Conservation (phyloP, 2,329 filamentous ascomycete species). For the Xylariaceae sp. region DNA sequence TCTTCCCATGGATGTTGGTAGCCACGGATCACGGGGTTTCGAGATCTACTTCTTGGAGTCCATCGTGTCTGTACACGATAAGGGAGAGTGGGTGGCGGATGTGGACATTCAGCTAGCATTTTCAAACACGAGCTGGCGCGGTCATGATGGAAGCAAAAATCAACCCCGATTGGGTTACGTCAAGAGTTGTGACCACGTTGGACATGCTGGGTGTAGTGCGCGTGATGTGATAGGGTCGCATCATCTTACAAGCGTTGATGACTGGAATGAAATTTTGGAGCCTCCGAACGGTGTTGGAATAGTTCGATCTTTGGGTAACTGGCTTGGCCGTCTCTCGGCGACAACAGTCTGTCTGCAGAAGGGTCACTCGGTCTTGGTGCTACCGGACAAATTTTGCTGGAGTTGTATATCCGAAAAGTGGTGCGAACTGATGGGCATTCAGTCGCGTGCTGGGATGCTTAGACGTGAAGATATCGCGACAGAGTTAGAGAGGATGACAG, state of each 20-base stretch:
- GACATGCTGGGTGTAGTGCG: background rate
- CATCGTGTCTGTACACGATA: conserved; percentile 2
- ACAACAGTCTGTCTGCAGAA: background rate
- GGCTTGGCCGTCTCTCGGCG: background rate
- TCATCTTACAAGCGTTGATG: background rate
- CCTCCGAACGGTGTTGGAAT: background rate
- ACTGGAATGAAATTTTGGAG: background rate
- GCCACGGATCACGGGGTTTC: background rate
- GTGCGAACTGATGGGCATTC: too few relatives aligned
- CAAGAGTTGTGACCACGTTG: background rate
- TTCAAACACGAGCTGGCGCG: background rate
- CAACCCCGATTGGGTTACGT: background rate
- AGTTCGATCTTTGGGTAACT: background rate
- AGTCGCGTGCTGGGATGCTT: too few relatives aligned
- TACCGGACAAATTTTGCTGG: background rate
- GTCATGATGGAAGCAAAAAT: background rate
- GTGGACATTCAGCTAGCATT: conserved; percentile 1
- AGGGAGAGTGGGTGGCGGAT: conserved; percentile 1
- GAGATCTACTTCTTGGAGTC: background rate
- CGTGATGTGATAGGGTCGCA: background rate
- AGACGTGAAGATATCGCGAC: too few relatives aligned
- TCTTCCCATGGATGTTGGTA: background rate
- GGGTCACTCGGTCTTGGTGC: background rate
- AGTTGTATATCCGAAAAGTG: too few relatives aligned
- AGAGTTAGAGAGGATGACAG: too few relatives aligned